Percentiles rank a stretch among this genome's conserved stretches.
phyloP scores from a whole-genome alignment of 1,139 yeast species.

The Hansenula anomala region DNA sequence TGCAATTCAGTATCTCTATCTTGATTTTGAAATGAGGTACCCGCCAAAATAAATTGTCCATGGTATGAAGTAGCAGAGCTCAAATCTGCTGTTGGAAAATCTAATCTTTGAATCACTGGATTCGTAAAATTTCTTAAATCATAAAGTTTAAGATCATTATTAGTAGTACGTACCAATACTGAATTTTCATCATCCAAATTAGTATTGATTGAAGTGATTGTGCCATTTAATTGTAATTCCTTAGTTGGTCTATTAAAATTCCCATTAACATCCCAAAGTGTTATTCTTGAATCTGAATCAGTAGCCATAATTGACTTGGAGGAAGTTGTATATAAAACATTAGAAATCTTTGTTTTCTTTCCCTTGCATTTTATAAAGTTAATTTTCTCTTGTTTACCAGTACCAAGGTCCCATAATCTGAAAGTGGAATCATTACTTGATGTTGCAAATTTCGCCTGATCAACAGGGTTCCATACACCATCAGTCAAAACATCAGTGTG shows the following conservation, averaged over 20 bases:
- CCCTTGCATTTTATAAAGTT: constrained; percentile 12
- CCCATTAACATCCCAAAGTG: constrained; percentile 13
- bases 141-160: constrained; percentile 26
- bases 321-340: constrained; percentile 6
- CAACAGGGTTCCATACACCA: constrained; percentile 13
- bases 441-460: constrained; percentile 10
- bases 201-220: constrained; percentile 1
- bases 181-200: constrained; percentile 5
- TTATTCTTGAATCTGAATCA: constrained; percentile 8
- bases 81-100: constrained; percentile 11
- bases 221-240: not conserved
- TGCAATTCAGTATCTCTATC: constrained; percentile 24
- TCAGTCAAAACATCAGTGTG: constrained; percentile 19
- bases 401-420: constrained; percentile 19
- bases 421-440: constrained; percentile 21
- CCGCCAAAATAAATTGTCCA: constrained; percentile 18
- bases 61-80: constrained; percentile 7
- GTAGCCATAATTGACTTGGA: constrained; percentile 4
- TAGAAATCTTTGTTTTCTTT: constrained; percentile 9
- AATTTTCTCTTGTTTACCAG: constrained; percentile 13
- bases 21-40: constrained; percentile 23
- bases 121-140: constrained; percentile 28
- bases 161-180: constrained; percentile 9
- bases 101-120: constrained; percentile 26
- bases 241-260: constrained; percentile 9